phyloP scores from a whole-genome alignment of 2,329 filamentous ascomycete genomes.

The Neoscytalidium dimidiatum region DNA sequence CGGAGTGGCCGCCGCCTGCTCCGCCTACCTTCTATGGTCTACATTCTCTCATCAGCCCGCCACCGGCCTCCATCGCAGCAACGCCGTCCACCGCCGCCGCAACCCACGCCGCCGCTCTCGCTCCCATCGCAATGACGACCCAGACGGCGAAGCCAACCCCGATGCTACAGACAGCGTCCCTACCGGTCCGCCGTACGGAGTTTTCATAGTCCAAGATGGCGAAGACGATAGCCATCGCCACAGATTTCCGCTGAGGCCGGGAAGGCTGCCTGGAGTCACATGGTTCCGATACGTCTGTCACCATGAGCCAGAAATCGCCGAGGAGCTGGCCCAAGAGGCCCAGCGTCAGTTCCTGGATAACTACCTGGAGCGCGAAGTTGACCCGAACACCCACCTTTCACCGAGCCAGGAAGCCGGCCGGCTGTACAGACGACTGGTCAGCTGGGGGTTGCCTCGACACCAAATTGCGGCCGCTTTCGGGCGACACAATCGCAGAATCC shows the following conservation, averaged over 20 bases:
- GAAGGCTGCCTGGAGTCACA: slow-evolving; percentile 4
- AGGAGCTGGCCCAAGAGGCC: slow-evolving; percentile 4
- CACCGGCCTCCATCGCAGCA: slow-evolving; percentile 61
- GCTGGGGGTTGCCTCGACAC: slow-evolving; percentile 10
- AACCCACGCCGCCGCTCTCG: slow-evolving; percentile 30
- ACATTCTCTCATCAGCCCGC: slow-evolving; percentile 33
- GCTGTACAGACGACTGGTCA: background rate
- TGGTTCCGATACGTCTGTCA: slow-evolving; percentile 13
- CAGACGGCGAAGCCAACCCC: background rate
- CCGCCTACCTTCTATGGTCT: slow-evolving; percentile 61
- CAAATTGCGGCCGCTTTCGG: slow-evolving; percentile 1
- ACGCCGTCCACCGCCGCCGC: slow-evolving; percentile 62
- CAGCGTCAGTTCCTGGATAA: slow-evolving; percentile 15
- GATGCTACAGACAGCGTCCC: background rate
- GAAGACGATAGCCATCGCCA: slow-evolving; percentile 8
- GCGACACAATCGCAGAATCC: slow-evolving; percentile 4
- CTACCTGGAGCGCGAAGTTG: slow-evolving; percentile 10
- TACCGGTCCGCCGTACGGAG: background rate
- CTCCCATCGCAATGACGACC: slow-evolving; percentile 26
- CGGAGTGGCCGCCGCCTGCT: slow-evolving; percentile 57
- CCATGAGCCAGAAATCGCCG: slow-evolving; percentile 2
- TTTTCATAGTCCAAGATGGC: slow-evolving; percentile 13
- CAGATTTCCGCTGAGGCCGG: slow-evolving; percentile 7
- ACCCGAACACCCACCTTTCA: background rate
- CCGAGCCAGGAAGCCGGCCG: background rate